Evolutionary conservation across 192 early-diverging fungal species (phyloP), one percentile per base, ranked within the genome.

Genomic region (Umbelopsis isabellina): DNA sequence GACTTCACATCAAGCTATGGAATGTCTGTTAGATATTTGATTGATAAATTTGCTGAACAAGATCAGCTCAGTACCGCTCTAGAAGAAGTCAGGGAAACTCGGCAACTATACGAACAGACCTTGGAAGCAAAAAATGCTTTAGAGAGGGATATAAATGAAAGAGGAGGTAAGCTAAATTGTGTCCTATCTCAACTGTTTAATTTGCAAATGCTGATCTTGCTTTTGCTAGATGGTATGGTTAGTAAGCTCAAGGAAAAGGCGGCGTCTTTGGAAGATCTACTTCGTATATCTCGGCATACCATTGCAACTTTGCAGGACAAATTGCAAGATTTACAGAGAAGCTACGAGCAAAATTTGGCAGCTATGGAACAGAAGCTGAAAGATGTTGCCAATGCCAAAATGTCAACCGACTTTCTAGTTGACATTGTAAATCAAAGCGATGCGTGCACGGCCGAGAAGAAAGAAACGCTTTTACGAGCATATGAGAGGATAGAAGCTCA

Each of bases 41-140:
- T 92, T 18, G 85, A 87, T 75, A 92, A 91, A 72, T 89, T 94
- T 68, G 90, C 90, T 0, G 91, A 94, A 69, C 91, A 94, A 77
- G 92, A 94, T 69, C 86, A 90, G 70, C 75, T 94, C 6, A 81
- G 91, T 61, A 82, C 87, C 23, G 89, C 91, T 1, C 78, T 92
- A 15, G 84, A 90, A 48, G 92, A 94, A 46, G 82, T 85, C 7
- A 85, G 85, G 22, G 86, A 90, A 47, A 65, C 89, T 49, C 86
- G 87, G 30, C 74, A 86, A n/a, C 80, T 88, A 65, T 75, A 89
- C 21, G 91, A 91, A 52, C 88, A 87, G 49, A 79, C 88, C n/a
- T 81, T 81, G 6, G 76, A 77, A n/a, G 83, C 87, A 67, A 89
- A 87, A 49, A 83, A 91, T 55, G 84, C 88, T 49, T 75, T 92